Evolutionary conservation across 1,284 basidiomycete species (phyloP).

Genomic region (Porodaedalea pini): DNA sequence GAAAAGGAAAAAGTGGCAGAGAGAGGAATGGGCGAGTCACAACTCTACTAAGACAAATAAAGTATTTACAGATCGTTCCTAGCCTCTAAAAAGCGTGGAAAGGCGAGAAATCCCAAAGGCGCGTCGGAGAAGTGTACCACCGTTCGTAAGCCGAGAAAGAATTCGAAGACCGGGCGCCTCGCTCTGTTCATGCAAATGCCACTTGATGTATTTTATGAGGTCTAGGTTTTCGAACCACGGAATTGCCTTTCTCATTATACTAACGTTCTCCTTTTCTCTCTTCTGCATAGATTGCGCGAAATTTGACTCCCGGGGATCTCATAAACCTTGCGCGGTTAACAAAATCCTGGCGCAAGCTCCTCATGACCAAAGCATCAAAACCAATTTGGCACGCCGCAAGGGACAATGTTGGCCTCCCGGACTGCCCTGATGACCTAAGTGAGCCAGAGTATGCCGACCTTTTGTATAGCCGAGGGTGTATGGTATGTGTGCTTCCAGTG

Average conservation of each 20-base stretch:
- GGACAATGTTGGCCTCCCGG: conserved; percentile 24
- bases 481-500: conserved; percentile 22
- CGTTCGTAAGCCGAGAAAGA: conserved; percentile 20
- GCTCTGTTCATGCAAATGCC: conserved; percentile 25
- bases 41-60: too few relatives aligned
- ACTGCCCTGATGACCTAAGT: conserved; percentile 33
- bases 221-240: too few relatives aligned
- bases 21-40: too few relatives aligned
- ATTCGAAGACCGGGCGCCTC: conserved; percentile 4
- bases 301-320: conserved; percentile 20
- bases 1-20: too few relatives aligned
- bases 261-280: neutral
- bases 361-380: conserved; percentile 20
- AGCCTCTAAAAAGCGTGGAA: neutral
- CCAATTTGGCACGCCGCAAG: conserved; percentile 21
- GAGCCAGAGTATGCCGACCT: conserved; percentile 32
- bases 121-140: too few relatives aligned
- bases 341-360: conserved; percentile 15
- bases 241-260: too few relatives aligned
- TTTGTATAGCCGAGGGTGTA: conserved; percentile 28
- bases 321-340: conserved; percentile 22
- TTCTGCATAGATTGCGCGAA: neutral
- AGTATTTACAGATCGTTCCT: too few relatives aligned
- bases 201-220: conserved; percentile 31
- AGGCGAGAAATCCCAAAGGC: neutral